Conservation (phyloP, 2,329 filamentous ascomycete species). For the Pyricularia pennisetigena region DNA sequence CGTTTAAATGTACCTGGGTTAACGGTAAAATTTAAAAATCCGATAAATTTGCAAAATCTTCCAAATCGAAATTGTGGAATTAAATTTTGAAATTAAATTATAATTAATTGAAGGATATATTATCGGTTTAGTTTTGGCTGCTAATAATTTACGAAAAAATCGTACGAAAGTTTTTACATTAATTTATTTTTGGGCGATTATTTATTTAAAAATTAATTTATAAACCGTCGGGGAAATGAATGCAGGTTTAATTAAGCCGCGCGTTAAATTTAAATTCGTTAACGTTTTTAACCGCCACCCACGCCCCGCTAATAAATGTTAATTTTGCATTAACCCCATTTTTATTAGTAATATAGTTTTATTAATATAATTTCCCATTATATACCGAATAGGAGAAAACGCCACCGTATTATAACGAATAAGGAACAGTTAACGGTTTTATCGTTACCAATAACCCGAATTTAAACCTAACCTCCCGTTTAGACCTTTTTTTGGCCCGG, state of each 20-base stretch:
- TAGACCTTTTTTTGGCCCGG: not conserved
- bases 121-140: not conserved
- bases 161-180: not conserved
- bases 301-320: not conserved
- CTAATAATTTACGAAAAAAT: not conserved
- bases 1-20: not conserved
- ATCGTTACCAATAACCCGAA: not conserved
- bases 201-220: not conserved
- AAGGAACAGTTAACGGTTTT: not conserved
- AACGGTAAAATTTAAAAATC: not conserved
- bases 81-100: not conserved
- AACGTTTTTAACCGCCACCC: not conserved
- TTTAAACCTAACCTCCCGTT: not conserved
- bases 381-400: not conserved
- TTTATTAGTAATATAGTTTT: not conserved
- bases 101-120: not conserved
- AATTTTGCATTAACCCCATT: not conserved
- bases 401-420: not conserved
- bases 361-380: not conserved
- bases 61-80: not conserved
- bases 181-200: not conserved
- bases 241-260: not conserved
- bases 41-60: not conserved
- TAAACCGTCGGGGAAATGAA: not conserved
- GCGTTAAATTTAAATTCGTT: not conserved